Base-by-base conservation (phyloP, 1,284 basidiomycete genomes). In the Leccinum subrobustum region DNA sequence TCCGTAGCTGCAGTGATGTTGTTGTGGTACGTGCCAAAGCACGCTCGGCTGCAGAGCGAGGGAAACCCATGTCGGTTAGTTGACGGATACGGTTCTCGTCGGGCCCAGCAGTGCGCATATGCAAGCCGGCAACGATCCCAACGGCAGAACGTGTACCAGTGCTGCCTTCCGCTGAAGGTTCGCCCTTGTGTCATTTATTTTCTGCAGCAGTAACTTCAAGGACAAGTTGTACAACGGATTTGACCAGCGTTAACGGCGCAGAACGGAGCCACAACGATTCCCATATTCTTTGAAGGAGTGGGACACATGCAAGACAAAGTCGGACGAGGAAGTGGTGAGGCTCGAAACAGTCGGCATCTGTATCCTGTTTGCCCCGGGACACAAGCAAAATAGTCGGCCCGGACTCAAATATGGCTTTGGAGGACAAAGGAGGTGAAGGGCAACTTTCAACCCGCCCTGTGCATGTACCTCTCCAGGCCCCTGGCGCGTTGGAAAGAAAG, bases 21-120 rank as follows among this genome's bases (percentile, higher is more conserved):
- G 77, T 98, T 98, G 63, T 91, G 86, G 90, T 89, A 25, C 95
- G 89, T 23, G 83, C 75, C 20, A 99, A 78, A 4, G 97, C 96
- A 59, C 88, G 85, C 69, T 93, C 89, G 1, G 92, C 93, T 3
- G 93, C 92, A 47, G 85, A 84, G 9, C 93, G 86, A 27, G 92
- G 87, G 78, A 99, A 99, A 55, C 97, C 97, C 97, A 99, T 99
- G 66, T 99, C 96, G 16, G 88, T 89, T 54, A 99, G 80, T 68
- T 94, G 90, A 55, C 86, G 83, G 52, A 98, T 85, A 33, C 89
- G 85, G 59, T 81, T 82, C 69, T 93, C 91, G 68, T 93, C 91
- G 0, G 90, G 86, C 3, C 83, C 83, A 57, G 81, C 72, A 16
- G 79, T 67, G 23, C 70, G 75, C 62, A 76, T 72, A 57, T 74